phyloP scores from a whole-genome alignment of 257 asterid species.

The Datura wrightii region DNA sequence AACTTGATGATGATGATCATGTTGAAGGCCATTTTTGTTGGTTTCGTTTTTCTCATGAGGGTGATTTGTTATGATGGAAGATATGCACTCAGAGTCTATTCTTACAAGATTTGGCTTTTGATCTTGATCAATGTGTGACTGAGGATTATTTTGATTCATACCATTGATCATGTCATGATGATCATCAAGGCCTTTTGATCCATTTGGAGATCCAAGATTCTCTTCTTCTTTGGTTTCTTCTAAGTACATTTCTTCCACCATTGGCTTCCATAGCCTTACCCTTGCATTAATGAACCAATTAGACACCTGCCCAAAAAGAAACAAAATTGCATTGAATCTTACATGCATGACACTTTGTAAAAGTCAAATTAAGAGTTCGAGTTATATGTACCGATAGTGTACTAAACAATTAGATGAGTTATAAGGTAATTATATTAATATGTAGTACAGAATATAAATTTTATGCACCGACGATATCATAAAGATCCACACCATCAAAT shows the following conservation, averaged over 20 bases:
- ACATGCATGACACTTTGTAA: conserved; percentile 28
- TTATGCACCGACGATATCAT: rapidly evolving
- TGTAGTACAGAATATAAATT: neutral
- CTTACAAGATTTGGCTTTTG: conserved; percentile 73
- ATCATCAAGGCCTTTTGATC: conserved; percentile 38
- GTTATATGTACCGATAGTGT: neutral
- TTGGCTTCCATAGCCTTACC: conserved; percentile 98
- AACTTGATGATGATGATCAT: conserved; percentile 37
- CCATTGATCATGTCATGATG: conserved; percentile 23
- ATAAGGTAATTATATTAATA: neutral
- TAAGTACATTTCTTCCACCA: conserved; percentile 96
- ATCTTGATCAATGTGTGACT: conserved; percentile 40
- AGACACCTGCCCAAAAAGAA: conserved; percentile 61
- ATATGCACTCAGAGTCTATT: conserved; percentile 76
- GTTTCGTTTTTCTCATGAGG: conserved; percentile 45
- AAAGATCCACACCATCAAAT: neutral
- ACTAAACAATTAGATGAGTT: neutral
- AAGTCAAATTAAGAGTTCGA: neutral
- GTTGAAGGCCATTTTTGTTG: conserved; percentile 39
- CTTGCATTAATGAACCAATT: conserved; percentile 97
- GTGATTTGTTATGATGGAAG: conserved; percentile 61
- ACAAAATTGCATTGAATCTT: neutral
- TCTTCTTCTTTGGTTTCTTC: conserved; percentile 76
- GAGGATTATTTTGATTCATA: conserved; percentile 38
- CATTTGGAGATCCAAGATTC: conserved; percentile 36